These are phyloP conservation scores for Pseudoturritis turrita DNA, from an alignment of 345 rosid genomes.

Conservation along the genomic window DNA sequence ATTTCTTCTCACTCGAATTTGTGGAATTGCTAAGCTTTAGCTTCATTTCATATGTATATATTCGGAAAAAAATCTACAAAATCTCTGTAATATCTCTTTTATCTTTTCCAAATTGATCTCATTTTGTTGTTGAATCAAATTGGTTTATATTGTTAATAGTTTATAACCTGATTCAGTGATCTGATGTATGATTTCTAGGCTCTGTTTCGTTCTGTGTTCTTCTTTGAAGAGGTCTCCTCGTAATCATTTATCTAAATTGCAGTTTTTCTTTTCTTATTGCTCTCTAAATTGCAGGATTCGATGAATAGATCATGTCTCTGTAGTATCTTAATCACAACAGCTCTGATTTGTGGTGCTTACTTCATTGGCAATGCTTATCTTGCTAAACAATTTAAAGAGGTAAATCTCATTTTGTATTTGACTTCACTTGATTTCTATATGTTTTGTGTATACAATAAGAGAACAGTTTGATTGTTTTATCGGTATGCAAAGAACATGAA, in stretches of 20 bases:
- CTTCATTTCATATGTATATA: neutral
- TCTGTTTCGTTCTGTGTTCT: conserved; percentile 1
- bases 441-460: neutral
- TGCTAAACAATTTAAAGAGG: conserved; percentile 51
- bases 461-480: neutral
- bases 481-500: neutral
- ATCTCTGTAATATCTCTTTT: neutral
- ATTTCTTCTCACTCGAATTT: neutral
- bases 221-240: neutral
- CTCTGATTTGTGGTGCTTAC: conserved; percentile 57
- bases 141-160: neutral
- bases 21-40: neutral
- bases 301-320: conserved; percentile 56
- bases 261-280: neutral
- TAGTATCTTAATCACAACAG: conserved; percentile 39
- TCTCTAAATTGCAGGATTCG: conserved; percentile 30
- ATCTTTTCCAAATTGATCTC: neutral
- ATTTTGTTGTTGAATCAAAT: neutral
- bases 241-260: neutral
- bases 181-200: neutral
- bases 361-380: conserved; percentile 47
- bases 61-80: neutral
- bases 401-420: conserved; percentile 26
- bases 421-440: neutral
- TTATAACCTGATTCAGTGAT: neutral